phyloP scores from a whole-genome alignment of 768 basidiomycete species.

The Ramaria sp. region DNA sequence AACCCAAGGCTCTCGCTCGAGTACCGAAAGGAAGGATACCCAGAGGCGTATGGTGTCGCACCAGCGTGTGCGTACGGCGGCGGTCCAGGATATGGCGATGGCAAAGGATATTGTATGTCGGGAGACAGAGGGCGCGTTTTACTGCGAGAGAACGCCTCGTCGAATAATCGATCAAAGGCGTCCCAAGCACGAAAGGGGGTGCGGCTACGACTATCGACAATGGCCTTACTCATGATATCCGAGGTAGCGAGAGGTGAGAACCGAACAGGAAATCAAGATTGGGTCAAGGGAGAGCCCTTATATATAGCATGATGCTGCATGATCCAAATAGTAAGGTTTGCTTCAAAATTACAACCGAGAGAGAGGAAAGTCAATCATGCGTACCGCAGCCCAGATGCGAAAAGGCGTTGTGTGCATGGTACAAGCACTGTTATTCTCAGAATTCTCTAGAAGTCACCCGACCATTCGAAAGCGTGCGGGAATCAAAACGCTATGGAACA shows the following conservation, averaged over 20 bases:
- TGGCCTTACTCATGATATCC: neutral
- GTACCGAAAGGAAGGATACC: neutral
- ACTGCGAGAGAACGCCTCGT: slow-evolving; percentile 6
- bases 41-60: neutral
- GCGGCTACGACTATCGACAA: neutral
- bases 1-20: slow-evolving; percentile 1
- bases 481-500: neutral
- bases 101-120: neutral
- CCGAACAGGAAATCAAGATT: neutral
- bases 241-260: neutral
- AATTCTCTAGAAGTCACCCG: neutral
- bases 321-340: neutral
- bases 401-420: neutral
- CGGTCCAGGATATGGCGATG: neutral
- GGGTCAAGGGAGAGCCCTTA: neutral
- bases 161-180: slow-evolving; percentile 7
- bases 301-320: neutral
- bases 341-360: neutral
- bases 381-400: neutral
- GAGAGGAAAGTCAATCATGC: neutral
- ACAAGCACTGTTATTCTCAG: neutral
- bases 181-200: slow-evolving; percentile 4
- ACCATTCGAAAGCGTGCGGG: neutral
- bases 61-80: neutral
- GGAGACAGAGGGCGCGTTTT: neutral